A percentile compares a stretch with the other conserved stretches of the same genome.
These are phyloP conservation scores for Favolaschia claudopus DNA, from an alignment of 768 basidiomycete species.

Conservation along the genomic window DNA sequence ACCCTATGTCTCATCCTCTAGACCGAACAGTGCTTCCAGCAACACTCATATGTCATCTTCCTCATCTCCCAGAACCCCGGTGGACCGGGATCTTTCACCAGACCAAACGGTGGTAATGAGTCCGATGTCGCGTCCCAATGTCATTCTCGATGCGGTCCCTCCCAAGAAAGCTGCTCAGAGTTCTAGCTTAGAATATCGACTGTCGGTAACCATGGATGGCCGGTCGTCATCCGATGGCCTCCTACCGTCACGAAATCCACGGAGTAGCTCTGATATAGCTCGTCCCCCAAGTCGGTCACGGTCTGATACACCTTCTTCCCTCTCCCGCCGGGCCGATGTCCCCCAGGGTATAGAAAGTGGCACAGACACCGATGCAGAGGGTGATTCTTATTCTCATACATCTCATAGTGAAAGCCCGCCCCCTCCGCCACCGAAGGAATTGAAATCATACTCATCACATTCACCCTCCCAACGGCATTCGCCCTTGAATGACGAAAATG, in stretches of 20 bases:
- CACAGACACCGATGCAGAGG: slow-evolving; percentile 73
- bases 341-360: slow-evolving; percentile 78
- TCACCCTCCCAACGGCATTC: not conserved
- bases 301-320: slow-evolving; percentile 59
- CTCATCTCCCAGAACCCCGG: slow-evolving; percentile 44
- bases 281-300: slow-evolving; percentile 47
- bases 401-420: slow-evolving; percentile 28
- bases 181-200: slow-evolving; percentile 11
- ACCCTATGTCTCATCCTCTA: slow-evolving; percentile 37
- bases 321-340: slow-evolving; percentile 67
- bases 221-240: slow-evolving; percentile 41
- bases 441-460: slow-evolving; percentile 2
- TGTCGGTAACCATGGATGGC: slow-evolving; percentile 24
- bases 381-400: slow-evolving; percentile 41
- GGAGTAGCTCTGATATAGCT: slow-evolving; percentile 32
- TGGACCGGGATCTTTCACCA: slow-evolving; percentile 41
- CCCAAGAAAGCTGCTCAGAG: slow-evolving; percentile 29
- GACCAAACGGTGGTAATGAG: slow-evolving; percentile 52
- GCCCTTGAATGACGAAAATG: slow-evolving; percentile 33
- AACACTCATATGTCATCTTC: slow-evolving; percentile 35
- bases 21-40: slow-evolving; percentile 31
- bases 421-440: slow-evolving; percentile 24
- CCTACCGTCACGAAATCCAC: slow-evolving; percentile 23
- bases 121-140: slow-evolving; percentile 41
- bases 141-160: slow-evolving; percentile 36